These are phyloP conservation scores for Leptodontidium sp. DNA, from an alignment of 2,329 filamentous ascomycete species.

Conservation along the genomic window DNA sequence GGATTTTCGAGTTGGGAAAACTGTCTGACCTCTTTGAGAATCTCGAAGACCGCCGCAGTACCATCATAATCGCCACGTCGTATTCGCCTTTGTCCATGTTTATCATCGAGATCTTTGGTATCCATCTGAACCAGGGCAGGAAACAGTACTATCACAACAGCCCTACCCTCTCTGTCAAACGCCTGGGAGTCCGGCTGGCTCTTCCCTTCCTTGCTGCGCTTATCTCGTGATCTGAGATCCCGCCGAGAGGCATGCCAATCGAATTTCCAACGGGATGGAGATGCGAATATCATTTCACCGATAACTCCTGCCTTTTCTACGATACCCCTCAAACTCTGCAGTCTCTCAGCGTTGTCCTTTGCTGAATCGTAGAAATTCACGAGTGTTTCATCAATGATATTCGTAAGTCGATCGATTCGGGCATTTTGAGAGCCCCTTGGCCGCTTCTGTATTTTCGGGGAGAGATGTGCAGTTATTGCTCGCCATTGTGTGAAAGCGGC, in stretches of 20 bases:
- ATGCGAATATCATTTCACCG: slow-evolving; percentile 29
- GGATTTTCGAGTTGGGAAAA: slow-evolving; percentile 8
- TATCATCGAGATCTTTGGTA: slow-evolving; percentile 10
- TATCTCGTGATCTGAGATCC: slow-evolving; percentile 21
- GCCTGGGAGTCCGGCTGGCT: slow-evolving; percentile 11
- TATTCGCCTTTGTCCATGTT: slow-evolving; percentile 3
- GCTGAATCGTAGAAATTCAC: slow-evolving; percentile 17
- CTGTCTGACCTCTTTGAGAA: slow-evolving; percentile 20
- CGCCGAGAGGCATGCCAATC: slow-evolving; percentile 23
- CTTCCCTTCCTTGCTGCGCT: slow-evolving; percentile 14
- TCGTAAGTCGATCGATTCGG: slow-evolving; percentile 21
- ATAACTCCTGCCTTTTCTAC: slow-evolving; percentile 21
- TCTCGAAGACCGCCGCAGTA: slow-evolving; percentile 18
- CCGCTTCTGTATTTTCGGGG: slow-evolving; percentile 19
- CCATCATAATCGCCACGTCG: slow-evolving; percentile 26
- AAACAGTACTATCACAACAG: slow-evolving; percentile 22
- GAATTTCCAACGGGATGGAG: slow-evolving; percentile 25
- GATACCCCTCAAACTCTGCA: slow-evolving; percentile 15
- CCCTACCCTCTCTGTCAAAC: slow-evolving; percentile 21
- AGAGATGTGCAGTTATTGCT: slow-evolving; percentile 24
- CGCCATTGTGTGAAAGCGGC: slow-evolving; percentile 23
- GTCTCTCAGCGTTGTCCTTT: slow-evolving; percentile 14
- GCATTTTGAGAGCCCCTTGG: slow-evolving; percentile 16
- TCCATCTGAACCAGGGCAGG: slow-evolving; percentile 24
- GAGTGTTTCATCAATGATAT: slow-evolving; percentile 17